Evolutionary conservation across 106 monocot species (phyloP).

Genomic region (Apostasia shenzhenica): DNA sequence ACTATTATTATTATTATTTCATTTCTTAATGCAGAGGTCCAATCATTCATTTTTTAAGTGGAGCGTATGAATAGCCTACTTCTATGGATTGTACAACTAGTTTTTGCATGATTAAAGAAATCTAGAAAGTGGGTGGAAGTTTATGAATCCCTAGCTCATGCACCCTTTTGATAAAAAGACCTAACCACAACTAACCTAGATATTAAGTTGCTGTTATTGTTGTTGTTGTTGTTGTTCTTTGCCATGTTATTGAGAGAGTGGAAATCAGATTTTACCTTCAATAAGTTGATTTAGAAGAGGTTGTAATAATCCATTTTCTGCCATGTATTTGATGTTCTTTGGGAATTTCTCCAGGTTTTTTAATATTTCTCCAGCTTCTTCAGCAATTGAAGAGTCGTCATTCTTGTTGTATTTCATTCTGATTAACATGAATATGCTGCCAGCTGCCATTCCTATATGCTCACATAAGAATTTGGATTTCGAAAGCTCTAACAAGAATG

Average conservation of each 20-base stretch:
- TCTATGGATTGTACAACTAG: too few relatives aligned
- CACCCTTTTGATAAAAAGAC: too few relatives aligned
- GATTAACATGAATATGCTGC: conserved; percentile 43
- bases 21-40: too few relatives aligned
- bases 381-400: conserved; percentile 20
- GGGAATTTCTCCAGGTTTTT: conserved; percentile 50
- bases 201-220: too few relatives aligned
- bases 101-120: too few relatives aligned
- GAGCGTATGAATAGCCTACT: too few relatives aligned
- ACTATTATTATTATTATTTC: too few relatives aligned
- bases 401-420: conserved; percentile 39
- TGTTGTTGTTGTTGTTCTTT: too few relatives aligned
- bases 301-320: conserved; percentile 55
- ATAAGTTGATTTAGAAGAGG: conserved; percentile 52
- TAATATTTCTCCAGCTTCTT: conserved; percentile 38
- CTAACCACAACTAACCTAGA: too few relatives aligned
- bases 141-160: too few relatives aligned
- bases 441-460: conserved; percentile 31
- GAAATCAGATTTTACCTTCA: conserved; percentile 26
- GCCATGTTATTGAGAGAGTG: not conserved
- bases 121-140: too few relatives aligned
- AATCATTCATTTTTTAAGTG: too few relatives aligned
- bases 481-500: conserved; percentile 59
- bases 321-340: conserved; percentile 56
- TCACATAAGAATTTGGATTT: conserved; percentile 30